phyloP scores from a whole-genome alignment of 2,329 filamentous ascomycete genomes.

The Fusarium pseudonygamai region DNA sequence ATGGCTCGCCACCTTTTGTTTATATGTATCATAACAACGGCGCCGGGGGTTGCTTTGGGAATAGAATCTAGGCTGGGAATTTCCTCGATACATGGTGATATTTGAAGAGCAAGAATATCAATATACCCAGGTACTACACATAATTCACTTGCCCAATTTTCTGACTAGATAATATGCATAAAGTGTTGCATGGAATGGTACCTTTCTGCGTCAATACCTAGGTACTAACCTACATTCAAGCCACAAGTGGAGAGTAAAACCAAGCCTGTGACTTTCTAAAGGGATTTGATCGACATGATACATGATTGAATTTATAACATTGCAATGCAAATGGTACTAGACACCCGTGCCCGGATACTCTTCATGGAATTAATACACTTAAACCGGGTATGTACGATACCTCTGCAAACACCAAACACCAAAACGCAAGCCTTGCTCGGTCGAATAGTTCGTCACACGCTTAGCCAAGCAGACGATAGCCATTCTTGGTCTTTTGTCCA shows the following conservation, averaged over 20 bases:
- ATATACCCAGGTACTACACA: conserved; percentile 38
- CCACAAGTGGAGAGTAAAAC: background rate
- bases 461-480: conserved; percentile 68
- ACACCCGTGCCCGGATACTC: background rate
- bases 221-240: background rate
- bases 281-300: background rate
- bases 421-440: background rate
- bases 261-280: background rate
- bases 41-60: conserved; percentile 7
- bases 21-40: conserved; percentile 31
- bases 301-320: background rate
- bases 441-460: background rate
- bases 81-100: background rate
- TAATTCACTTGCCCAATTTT: background rate
- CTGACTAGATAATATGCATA: background rate
- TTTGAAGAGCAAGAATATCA: conserved; percentile 9
- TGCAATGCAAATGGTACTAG: background rate
- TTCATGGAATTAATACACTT: background rate
- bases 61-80: conserved; percentile 8
- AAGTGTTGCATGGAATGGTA: background rate
- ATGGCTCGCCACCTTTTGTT: conserved; percentile 24
- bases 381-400: conserved; percentile 9
- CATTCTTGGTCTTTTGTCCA: conserved; percentile 74
- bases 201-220: background rate
- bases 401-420: conserved; percentile 36